Percentiles rank a stretch among this genome's conserved stretches.
Conservation (phyloP, 2,329 filamentous ascomycete species). For the Eutypella sp. region DNA sequence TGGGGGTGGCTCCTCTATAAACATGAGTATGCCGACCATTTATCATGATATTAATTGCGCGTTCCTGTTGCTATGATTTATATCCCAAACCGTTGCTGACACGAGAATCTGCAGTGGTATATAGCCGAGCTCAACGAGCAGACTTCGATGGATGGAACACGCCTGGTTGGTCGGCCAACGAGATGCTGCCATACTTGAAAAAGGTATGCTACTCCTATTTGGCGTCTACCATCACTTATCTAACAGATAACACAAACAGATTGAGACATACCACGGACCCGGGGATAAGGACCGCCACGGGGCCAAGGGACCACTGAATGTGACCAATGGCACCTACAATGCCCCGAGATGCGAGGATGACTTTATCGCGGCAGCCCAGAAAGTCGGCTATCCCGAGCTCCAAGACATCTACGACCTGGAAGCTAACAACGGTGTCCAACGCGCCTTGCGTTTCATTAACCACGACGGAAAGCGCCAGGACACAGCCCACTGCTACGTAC, state of each 20-base stretch:
- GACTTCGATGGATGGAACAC: no score
- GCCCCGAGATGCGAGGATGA: constrained; percentile 36
- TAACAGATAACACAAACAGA: constrained; percentile 15
- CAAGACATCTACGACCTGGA: constrained; percentile 48
- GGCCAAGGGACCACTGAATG: constrained; percentile 45
- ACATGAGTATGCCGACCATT: no score
- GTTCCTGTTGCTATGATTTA: no score
- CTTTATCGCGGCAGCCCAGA: constrained; percentile 41
- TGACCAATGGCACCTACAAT: constrained; percentile 45
- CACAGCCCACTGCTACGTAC: constrained; percentile 43
- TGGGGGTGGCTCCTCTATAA: constrained; percentile 46
- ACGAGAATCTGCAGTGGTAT: no score
- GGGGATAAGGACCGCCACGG: constrained; percentile 43
- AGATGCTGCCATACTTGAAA: no score
- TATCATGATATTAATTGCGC: no score
- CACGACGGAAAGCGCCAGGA: constrained; percentile 44
- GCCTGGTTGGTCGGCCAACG: no score
- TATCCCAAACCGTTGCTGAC: no score
- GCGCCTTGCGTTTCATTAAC: neutral
- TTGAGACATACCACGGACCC: constrained; percentile 50
- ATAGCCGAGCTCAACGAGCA: no score
- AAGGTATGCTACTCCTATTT: constrained; percentile 1
- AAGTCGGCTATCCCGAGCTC: constrained; percentile 44
- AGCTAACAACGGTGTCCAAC: constrained; percentile 15
- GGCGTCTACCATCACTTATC: neutral